These are phyloP conservation scores for Penicillium cinerascens DNA, from an alignment of 495 filamentous ascomycete species.

Conservation along the genomic window DNA sequence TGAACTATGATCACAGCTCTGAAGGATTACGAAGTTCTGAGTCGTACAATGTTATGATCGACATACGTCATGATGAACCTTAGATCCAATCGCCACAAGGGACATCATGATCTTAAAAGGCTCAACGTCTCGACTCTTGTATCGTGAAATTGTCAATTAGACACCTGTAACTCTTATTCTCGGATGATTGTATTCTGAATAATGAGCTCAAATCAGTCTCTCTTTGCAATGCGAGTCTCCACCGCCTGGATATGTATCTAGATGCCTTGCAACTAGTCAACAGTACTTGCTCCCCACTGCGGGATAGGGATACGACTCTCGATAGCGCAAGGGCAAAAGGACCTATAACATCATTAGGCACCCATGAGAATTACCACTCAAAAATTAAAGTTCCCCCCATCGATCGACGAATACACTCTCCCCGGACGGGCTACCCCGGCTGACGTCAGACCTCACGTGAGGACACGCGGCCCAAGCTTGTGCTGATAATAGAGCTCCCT, in stretches of 20 bases:
- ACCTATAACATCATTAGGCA: background rate
- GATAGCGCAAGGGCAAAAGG: background rate
- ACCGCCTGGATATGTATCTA: background rate
- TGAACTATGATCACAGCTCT: background rate
- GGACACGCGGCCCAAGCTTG: conserved; percentile 21
- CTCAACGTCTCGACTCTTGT: background rate
- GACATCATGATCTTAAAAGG: too few relatives aligned
- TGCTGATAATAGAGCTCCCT: conserved; percentile 14
- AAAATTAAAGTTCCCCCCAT: background rate
- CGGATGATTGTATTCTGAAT: background rate
- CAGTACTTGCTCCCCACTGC: background rate
- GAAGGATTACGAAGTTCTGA: background rate
- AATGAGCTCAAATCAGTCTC: too few relatives aligned
- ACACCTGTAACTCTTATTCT: background rate
- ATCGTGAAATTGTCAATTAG: background rate
- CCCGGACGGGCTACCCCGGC: background rate
- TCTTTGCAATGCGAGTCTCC: too few relatives aligned
- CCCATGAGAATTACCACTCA: background rate
- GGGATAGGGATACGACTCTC: background rate
- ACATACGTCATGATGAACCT: background rate
- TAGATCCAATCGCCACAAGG: background rate
- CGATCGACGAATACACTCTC: background rate
- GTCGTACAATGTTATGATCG: background rate
- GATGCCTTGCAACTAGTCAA: background rate
- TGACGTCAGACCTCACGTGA: conserved; percentile 29